A percentile compares a stretch with the other conserved stretches of the same genome.
Evolutionary conservation across 1,284 basidiomycete genomes (phyloP).

Genomic region (Cutaneotrichosporon curvatum): DNA sequence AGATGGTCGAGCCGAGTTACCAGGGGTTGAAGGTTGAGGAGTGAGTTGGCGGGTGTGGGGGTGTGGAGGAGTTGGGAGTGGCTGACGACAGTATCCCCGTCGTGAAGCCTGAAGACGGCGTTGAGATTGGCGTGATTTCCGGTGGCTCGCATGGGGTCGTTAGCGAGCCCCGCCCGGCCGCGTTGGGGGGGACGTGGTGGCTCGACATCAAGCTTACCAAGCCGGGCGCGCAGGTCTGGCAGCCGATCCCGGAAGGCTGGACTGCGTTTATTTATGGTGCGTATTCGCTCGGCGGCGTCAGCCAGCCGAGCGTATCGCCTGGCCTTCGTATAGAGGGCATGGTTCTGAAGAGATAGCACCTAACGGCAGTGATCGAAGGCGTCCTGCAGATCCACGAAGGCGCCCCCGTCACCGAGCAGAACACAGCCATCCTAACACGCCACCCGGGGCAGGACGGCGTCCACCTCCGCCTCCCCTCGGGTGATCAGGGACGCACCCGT

Average conservation of each 20-base stretch:
- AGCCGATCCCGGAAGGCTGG: conserved; percentile 75
- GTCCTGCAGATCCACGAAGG: conserved; percentile 1
- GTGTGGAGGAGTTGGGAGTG: not conserved
- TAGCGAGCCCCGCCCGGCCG: conserved; percentile 25
- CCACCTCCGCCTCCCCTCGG: conserved; percentile 18
- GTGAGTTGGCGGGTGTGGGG: not conserved
- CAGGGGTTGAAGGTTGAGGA: conserved; percentile 45
- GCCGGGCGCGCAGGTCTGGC: conserved; percentile 64
- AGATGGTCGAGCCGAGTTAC: conserved; percentile 60
- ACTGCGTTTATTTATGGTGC: conserved; percentile 73
- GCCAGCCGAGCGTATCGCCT: too few relatives aligned
- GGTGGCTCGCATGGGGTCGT: conserved; percentile 74
- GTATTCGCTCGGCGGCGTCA: too few relatives aligned
- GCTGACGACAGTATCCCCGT: conserved; percentile 59
- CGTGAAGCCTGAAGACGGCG: conserved; percentile 63
- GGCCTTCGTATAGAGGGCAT: too few relatives aligned
- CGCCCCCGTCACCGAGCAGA: conserved; percentile 54
- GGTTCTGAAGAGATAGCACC: too few relatives aligned
- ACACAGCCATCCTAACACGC: conserved; percentile 59
- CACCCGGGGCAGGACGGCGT: conserved; percentile 35
- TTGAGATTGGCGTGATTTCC: conserved; percentile 59
- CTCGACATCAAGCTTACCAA: conserved; percentile 65
- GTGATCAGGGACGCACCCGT: conserved; percentile 40
- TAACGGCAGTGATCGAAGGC: conserved; percentile 28
- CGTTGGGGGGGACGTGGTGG: conserved; percentile 85